Percentiles rank a stretch among this genome's conserved stretches.
Conservation (phyloP, 495 filamentous ascomycete species). For the Penicillium flavigenum region DNA sequence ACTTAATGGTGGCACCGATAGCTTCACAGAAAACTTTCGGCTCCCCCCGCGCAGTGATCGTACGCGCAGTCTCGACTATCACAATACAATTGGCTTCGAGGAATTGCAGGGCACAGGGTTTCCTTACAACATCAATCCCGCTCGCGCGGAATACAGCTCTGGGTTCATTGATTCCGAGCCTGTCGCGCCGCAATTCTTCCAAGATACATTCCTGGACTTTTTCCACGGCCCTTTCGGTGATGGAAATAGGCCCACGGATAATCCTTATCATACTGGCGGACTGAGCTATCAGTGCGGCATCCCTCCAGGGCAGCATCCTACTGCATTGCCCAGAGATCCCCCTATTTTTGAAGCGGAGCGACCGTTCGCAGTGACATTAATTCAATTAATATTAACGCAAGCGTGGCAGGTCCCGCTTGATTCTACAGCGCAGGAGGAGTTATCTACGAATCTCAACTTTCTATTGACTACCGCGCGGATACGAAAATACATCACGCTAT, state of each 20-base stretch:
- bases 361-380: conserved; percentile 38
- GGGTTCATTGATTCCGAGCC: conserved; percentile 31
- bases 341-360: conserved; percentile 36
- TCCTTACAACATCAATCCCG: conserved; percentile 21
- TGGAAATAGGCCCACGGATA: conserved; percentile 25
- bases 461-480: conserved; percentile 45
- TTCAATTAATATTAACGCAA: conserved; percentile 39
- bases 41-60: conserved; percentile 46
- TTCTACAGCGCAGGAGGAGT: conserved; percentile 40
- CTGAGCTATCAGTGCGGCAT: conserved; percentile 21
- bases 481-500: conserved; percentile 40
- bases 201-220: conserved; percentile 43
- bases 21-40: conserved; percentile 45
- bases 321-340: conserved; percentile 18
- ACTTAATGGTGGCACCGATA: conserved; percentile 47
- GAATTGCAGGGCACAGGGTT: conserved; percentile 22
- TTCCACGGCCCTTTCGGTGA: conserved; percentile 45
- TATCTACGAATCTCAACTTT: conserved; percentile 40
- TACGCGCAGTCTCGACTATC: conserved; percentile 34
- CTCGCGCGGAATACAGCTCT: conserved; percentile 20
- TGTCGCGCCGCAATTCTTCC: conserved; percentile 34
- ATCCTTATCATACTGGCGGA: conserved; percentile 21
- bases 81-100: conserved; percentile 31
- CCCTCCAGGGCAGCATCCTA: conserved; percentile 23
- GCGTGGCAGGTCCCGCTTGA: conserved; percentile 41